Base-by-base conservation (phyloP, 1,139 yeast genomes). In the Oligophagozyma castellii region DNA sequence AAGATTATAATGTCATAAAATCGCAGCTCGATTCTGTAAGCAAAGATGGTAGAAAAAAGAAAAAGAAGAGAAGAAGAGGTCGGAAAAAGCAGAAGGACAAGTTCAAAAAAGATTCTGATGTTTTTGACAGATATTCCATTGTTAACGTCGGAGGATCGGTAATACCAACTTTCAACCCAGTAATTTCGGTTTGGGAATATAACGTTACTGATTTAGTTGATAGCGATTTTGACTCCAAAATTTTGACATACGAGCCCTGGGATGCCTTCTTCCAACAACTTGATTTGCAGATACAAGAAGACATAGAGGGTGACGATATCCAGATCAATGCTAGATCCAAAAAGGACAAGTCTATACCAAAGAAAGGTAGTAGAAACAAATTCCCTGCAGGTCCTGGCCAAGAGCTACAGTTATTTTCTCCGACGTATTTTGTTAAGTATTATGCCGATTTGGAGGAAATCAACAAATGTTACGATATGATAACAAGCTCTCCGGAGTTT, bases 111-210 rank as follows among this genome's bases (percentile, higher is more conserved):
- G 19, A 34, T 5, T 74, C 80, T 10, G 39, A 43, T 1, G 33
- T 51, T 27, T 61, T 63, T 16, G 78, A 75, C 39, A 58, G 86
- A 27, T 80, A 78, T 44, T 62, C 81, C 1, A 59, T 81, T 32
- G 74, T 77, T 1, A 78, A 73, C 44, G 72, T 81, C 13, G 64
- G 73, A 3, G 73, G 86, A 1, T 75, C 86, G 35, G 70, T 81
- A n/a, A 70, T 81, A 4, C 93, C 94, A 2, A 81, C 93, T 0
- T 81, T 74, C 54, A 78, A 78, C 41, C 86, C 94, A 3, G 81
- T 86, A 2, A 49, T 81, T 34, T 59, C 93, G 37, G 74, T 81
- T 2, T 81, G 92, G 89, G 93, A 81, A 48, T 81, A 81, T 48
- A 80, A 81, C 46, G 67, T 68, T 27, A 67, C 81, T 0, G 75